These are phyloP conservation scores for Rosellinia necatrix DNA, from an alignment of 2,329 filamentous ascomycete genomes.

Conservation along the genomic window DNA sequence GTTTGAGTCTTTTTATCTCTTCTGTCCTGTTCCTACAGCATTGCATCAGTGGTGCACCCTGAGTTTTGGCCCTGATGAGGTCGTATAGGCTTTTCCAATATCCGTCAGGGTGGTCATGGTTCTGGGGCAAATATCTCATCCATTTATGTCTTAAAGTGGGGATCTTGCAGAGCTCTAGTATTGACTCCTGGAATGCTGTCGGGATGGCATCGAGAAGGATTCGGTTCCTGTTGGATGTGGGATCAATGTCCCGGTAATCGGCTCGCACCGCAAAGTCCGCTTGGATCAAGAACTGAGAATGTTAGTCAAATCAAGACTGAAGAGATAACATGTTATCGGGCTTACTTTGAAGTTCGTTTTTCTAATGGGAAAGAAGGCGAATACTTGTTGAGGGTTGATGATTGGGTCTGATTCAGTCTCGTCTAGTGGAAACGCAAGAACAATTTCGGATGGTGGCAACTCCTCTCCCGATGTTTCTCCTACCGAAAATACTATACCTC, in stretches of 20 bases:
- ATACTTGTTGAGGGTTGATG: constrained; percentile 47
- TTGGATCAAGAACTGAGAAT: constrained; percentile 50
- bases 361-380: constrained; percentile 51
- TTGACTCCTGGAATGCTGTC: constrained; percentile 45
- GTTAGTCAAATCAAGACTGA: background rate
- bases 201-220: constrained; percentile 44
- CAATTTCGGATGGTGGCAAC: constrained; percentile 42
- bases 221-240: constrained; percentile 45
- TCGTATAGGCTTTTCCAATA: constrained; percentile 19
- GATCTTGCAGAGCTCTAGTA: constrained; percentile 45
- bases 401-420: constrained; percentile 40
- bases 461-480: constrained; percentile 1
- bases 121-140: constrained; percentile 50
- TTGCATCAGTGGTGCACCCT: constrained; percentile 32
- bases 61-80: background rate
- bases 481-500: constrained; percentile 42
- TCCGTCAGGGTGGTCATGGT: constrained; percentile 17
- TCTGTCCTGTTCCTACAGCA: background rate
- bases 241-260: constrained; percentile 48
- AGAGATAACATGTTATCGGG: background rate
- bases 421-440: constrained; percentile 52
- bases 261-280: constrained; percentile 53
- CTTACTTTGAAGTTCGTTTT: constrained; percentile 47
- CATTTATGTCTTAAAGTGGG: constrained; percentile 46
- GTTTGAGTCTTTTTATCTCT: background rate